Base-by-base conservation (phyloP, 2,329 filamentous ascomycete species). In the Knufia petricola region DNA sequence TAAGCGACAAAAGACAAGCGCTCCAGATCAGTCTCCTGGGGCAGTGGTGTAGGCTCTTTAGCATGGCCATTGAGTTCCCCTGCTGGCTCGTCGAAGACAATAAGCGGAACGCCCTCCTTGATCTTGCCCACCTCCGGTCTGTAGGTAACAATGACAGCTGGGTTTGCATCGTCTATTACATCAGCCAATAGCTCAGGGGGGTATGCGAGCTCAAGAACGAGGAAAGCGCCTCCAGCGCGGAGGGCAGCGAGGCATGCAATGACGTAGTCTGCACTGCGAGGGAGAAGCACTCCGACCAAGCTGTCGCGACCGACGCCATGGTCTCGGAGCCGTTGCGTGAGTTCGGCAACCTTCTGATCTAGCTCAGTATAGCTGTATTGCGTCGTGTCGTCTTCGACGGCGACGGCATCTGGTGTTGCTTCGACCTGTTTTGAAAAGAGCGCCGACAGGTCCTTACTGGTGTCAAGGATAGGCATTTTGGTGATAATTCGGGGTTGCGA, bases 1-100 rank as follows among this genome's bases (percentile, higher is more conserved):
- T 88, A 88, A 1, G 83, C 84, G n/a, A 89, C 84, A 61, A 89
- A 90, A 15, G 82, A 79, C 17, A 89, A 72, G 37, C 81, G 75
- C 54, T 88, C 84, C 47, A 89, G 66, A 59, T 89, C 85, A 58
- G 81, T 73, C 6, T 82, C 77, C 0, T 73, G 69, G 1, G 82
- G 81, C 19, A 81, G 61, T 9, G 74, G 72, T 13, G 72, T 60
- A 8, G 69, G 64, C 45, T 69, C 63, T 41, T 72, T 68, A 3
- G 69, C 61, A n/a, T 73, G 48, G 31, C 62, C 65, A 58, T 67
- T 68, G 48, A 50, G 36, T n/a, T 53, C 42, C 6, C 10, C 10
- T 49, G 46, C 52, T 47, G 54, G 55, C 46, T 75, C 69, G 58
- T 87, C 82, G 31, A 88, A 72, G 32, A 79, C 66, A 50, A 89